Evolutionary conservation across 352 stramenopile species (phyloP).

Genomic region (Phytophthora ramorum): DNA sequence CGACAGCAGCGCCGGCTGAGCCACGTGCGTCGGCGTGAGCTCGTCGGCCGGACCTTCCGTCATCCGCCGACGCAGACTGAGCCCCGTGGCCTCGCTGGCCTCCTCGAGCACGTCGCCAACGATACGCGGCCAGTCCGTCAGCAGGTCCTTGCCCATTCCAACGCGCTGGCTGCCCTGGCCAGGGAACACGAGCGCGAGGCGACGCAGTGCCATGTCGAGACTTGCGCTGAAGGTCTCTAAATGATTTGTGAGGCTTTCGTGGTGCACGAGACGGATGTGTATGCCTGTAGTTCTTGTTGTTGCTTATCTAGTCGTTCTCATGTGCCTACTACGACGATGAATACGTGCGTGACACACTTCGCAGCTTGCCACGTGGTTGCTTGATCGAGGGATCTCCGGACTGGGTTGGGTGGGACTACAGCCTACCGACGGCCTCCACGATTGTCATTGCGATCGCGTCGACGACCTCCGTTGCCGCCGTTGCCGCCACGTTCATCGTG

Average conservation of each 20-base stretch:
- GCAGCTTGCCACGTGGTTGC: constrained; percentile 1
- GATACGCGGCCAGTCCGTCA: constrained; percentile 70
- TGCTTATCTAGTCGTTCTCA: constrained; percentile 21
- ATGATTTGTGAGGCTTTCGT: constrained; percentile 20
- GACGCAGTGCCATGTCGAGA: constrained; percentile 41
- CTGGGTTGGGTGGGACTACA: constrained; percentile 13
- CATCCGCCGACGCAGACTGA: constrained; percentile 69
- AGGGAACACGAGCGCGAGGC: constrained; percentile 80
- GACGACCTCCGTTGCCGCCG: constrained; percentile 28
- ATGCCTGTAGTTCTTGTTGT: constrained; percentile 20
- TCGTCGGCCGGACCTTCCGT: constrained; percentile 59
- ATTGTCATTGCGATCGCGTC: constrained; percentile 49
- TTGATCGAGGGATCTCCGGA: background rate
- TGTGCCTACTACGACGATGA: constrained; percentile 17
- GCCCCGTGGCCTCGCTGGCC: constrained; percentile 71
- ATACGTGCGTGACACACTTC: constrained; percentile 2
- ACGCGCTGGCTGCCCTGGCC: constrained; percentile 86
- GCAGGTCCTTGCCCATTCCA: constrained; percentile 80
- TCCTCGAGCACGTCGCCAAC: constrained; percentile 73
- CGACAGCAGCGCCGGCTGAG: constrained; percentile 83
- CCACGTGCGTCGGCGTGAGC: constrained; percentile 77
- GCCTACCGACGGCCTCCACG: constrained; percentile 49
- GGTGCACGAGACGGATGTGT: constrained; percentile 17
- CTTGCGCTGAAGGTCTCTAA: constrained; percentile 7
- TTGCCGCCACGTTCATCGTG: constrained; percentile 37